These are phyloP conservation scores for Rhamnella rubrinervis DNA, from an alignment of 331 rosid species.

Conservation along the genomic window DNA sequence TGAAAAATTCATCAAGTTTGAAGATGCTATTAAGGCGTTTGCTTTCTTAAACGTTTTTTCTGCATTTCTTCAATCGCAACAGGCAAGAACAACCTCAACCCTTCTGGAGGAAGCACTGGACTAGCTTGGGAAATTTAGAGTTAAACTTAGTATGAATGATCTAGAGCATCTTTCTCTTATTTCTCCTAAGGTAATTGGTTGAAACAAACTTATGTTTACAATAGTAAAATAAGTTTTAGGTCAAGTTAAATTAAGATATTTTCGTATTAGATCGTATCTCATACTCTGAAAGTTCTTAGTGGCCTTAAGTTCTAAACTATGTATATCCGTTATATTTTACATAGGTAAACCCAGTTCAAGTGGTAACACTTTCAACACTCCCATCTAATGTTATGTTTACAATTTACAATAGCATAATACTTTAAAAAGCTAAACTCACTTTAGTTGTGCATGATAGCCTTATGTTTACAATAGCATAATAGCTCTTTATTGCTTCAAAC, in stretches of 20 bases:
- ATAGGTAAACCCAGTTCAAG: neutral
- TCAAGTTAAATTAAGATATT: neutral
- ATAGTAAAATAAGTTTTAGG: neutral
- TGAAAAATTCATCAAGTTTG: slow-evolving; percentile 15
- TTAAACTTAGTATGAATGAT: slow-evolving; percentile 50
- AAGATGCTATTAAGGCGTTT: no score
- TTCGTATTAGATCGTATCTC: neutral
- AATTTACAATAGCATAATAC: no score
- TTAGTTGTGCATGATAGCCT: no score
- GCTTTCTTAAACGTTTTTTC: slow-evolving; percentile 28
- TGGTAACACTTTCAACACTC: no score
- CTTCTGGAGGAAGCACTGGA: slow-evolving; percentile 51
- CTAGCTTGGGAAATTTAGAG: slow-evolving; percentile 52
- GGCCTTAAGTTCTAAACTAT: neutral
- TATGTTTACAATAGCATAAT: no score
- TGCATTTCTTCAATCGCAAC: slow-evolving; percentile 49
- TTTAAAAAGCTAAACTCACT: no score
- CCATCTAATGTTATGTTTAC: no score
- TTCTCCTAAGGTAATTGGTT: slow-evolving; percentile 63
- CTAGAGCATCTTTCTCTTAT: slow-evolving; percentile 57
- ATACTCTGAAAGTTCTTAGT: neutral
- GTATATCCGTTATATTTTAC: neutral
- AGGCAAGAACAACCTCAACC: slow-evolving; percentile 28
- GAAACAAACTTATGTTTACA: neutral
- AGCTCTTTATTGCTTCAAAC: no score